phyloP scores from a whole-genome alignment of 805 yeast genomes.

The Suhomyces prunicola region DNA sequence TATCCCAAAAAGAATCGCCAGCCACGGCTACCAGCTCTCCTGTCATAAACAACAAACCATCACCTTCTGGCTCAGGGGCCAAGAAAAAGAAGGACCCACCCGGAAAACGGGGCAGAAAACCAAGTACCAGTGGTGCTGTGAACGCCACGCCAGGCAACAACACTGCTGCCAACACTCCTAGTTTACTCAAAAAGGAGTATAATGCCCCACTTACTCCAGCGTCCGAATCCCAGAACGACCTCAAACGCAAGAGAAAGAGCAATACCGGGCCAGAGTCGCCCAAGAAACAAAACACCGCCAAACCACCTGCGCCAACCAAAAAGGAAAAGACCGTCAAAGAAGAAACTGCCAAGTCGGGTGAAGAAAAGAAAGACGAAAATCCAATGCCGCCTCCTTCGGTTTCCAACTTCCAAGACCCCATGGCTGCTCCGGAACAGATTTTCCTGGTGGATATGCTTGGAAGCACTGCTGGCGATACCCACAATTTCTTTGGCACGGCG shows the following conservation, averaged over 20 bases:
- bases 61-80: conserved; percentile 23
- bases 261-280: conserved; percentile 31
- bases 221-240: conserved; percentile 30
- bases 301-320: conserved; percentile 11
- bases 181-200: conserved; percentile 34
- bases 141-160: conserved; percentile 9
- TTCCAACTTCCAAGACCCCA: conserved; percentile 15
- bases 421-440: conserved; percentile 27
- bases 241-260: conserved; percentile 30
- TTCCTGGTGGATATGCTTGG: conserved; percentile 36
- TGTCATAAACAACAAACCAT: conserved; percentile 29
- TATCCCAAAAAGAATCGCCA: conserved; percentile 19
- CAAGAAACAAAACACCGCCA: conserved; percentile 22
- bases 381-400: conserved; percentile 21
- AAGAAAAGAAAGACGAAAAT: conserved; percentile 16
- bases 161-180: conserved; percentile 16
- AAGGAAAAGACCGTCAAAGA: conserved; percentile 28
- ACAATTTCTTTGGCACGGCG: conserved; percentile 17
- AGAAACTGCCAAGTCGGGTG: conserved; percentile 22
- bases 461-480: conserved; percentile 14
- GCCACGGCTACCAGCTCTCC: conserved; percentile 32
- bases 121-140: conserved; percentile 19
- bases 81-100: conserved; percentile 31
- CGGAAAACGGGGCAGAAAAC: conserved; percentile 31
- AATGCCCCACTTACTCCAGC: conserved; percentile 41